Base-by-base conservation (phyloP, 2,329 filamentous ascomycete genomes). In the Ophiosphaerella korrae region DNA sequence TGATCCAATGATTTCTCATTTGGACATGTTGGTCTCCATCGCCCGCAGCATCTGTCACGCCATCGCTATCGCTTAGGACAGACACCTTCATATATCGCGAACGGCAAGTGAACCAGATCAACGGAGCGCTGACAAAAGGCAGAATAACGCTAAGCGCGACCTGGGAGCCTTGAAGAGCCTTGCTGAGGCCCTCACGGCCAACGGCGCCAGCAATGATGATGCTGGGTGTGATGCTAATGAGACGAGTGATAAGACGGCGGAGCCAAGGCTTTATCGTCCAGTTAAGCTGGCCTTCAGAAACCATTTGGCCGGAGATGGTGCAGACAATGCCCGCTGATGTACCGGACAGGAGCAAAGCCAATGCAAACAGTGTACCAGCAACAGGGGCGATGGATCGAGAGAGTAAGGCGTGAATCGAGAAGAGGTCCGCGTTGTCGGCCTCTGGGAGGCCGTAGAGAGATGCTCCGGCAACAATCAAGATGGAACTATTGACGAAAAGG, bases 291-390 rank as follows among this genome's bases (percentile, higher is more conserved):
- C 91, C 91, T 71, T 95, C 91, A 55, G 85, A 87, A 18, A 96
- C 88, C 86, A 96, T 94, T 71, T 96, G 91, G 0, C 91, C 91
- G 0, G 91, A 84, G 60, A 96, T 94, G 1, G 92, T 96, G 75
- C 91, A 95, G 2, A 95, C 88, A 32, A 96, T 90, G 5, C 91
- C 91, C 0, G 91, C 91, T 0, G 87, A 90, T 11, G 90, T 82
- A 7, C 91, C 91, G 0, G 88, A 92, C 0, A 95, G 82, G 0
- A 96, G 81, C 1, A 96, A 77, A 0, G 91, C 90, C 2, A 95
- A 78, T 0, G 90, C 90, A 57, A 96, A 96, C n/a, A 96, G 79
- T 2, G 88, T 89, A 1, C 90, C 92, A 0, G 90, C 92, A 0
- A 83, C 88, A 0, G 87, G 85, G 0, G 88, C 85, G 44, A 96